Conservation (phyloP, 495 filamentous ascomycete genomes). For the Bryoglossum gracile region DNA sequence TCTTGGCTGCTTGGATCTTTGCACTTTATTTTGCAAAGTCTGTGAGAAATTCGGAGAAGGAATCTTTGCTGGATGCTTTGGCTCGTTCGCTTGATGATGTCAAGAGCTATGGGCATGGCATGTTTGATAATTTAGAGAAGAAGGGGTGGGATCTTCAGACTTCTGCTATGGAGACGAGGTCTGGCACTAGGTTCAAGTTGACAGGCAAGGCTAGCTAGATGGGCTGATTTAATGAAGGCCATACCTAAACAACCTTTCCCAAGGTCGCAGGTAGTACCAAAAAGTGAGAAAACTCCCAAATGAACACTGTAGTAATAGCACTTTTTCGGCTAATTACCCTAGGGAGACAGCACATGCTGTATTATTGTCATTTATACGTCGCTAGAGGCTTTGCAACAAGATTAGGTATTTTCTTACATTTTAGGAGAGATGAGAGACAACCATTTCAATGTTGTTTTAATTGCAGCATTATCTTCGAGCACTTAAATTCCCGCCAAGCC, state of each 20-base stretch:
- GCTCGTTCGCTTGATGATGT: background rate
- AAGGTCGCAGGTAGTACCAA: too few relatives aligned
- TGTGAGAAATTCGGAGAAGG: background rate
- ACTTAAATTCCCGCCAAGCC: too few relatives aligned
- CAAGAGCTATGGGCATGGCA: background rate
- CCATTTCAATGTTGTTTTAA: too few relatives aligned
- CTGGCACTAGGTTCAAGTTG: slow-evolving; percentile 19
- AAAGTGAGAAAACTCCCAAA: too few relatives aligned
- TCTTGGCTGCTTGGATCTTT: slow-evolving; percentile 69
- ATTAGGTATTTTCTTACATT: background rate
- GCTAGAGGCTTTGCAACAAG: too few relatives aligned
- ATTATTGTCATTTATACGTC: too few relatives aligned
- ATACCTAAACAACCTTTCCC: too few relatives aligned
- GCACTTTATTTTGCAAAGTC: slow-evolving; percentile 50
- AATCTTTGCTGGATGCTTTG: slow-evolving; percentile 1
- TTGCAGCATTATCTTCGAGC: too few relatives aligned
- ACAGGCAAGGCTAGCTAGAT: background rate
- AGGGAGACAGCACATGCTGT: too few relatives aligned
- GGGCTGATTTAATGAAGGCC: background rate
- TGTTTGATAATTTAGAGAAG: slow-evolving; percentile 5
- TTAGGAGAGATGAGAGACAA: too few relatives aligned
- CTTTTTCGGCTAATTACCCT: too few relatives aligned
- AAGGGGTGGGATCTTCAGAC: slow-evolving; percentile 40
- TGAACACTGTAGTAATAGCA: too few relatives aligned
- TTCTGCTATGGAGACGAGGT: slow-evolving; percentile 37